phyloP scores from a whole-genome alignment of 2,329 filamentous ascomycete genomes.

The Xylogone sp. region DNA sequence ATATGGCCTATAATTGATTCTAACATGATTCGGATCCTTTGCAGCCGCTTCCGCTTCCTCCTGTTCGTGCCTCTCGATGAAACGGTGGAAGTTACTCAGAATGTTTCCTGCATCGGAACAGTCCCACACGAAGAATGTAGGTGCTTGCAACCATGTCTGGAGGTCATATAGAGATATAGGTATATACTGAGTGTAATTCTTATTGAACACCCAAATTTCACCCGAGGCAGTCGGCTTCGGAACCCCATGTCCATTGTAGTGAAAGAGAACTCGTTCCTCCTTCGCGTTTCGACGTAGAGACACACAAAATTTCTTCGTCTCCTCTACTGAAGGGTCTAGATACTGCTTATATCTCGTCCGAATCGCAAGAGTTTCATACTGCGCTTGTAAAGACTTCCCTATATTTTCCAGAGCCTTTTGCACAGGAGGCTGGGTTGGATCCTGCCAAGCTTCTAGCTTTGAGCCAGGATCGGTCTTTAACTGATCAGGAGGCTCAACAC shows the following conservation, averaged over 20 bases:
- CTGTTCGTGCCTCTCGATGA: constrained; percentile 90
- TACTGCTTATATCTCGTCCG: constrained; percentile 98
- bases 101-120: constrained; percentile 97
- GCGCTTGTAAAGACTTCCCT: constrained; percentile 89
- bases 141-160: constrained; percentile 92
- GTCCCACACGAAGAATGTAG: constrained; percentile 96
- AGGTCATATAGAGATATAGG: constrained; percentile 93
- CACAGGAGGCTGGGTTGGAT: constrained; percentile 75
- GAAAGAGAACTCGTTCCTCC: constrained; percentile 92
- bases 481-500: constrained; percentile 94
- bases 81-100: constrained; percentile 88
- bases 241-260: constrained; percentile 98
- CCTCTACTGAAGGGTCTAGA: constrained; percentile 91
- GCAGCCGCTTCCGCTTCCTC: constrained; percentile 76
- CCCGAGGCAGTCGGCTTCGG: constrained; percentile 93
- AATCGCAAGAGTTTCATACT: constrained; percentile 93
- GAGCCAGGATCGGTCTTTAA: constrained; percentile 92
- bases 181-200: constrained; percentile 98
- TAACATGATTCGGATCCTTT: constrained; percentile 78
- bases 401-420: constrained; percentile 91
- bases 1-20: constrained; percentile 64
- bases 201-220: constrained; percentile 99
- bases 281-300: constrained; percentile 89
- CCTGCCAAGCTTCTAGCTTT: constrained; percentile 94
- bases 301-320: constrained; percentile 94